A percentile compares a stretch with the other conserved stretches of the same genome.
These are phyloP conservation scores for Aspergillus spinulosporus DNA, from an alignment of 2,329 filamentous ascomycete species.

Conservation along the genomic window DNA sequence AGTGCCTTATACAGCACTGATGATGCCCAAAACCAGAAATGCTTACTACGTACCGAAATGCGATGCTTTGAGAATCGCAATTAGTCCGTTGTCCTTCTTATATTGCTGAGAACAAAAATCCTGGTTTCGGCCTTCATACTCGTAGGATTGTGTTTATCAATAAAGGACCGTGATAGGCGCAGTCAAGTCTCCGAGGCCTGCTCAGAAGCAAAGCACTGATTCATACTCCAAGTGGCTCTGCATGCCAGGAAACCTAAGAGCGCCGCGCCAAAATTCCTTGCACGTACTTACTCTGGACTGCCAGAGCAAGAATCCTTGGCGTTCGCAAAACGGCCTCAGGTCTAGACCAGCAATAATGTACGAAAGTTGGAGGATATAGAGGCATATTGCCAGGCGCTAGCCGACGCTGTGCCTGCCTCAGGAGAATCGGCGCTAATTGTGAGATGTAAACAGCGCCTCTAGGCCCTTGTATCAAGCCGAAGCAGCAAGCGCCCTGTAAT, in stretches of 20 bases:
- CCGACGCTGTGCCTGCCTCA: neutral
- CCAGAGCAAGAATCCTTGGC: neutral
- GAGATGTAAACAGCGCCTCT: neutral
- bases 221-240: slow-evolving; percentile 7
- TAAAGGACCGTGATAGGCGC: slow-evolving; percentile 1
- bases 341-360: neutral
- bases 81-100: neutral
- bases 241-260: neutral
- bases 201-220: slow-evolving; percentile 3
- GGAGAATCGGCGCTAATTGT: neutral
- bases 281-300: neutral
- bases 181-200: slow-evolving; percentile 1
- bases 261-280: neutral
- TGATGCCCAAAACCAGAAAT: neutral
- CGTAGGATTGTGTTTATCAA: neutral
- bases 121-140: neutral
- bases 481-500: neutral
- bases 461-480: neutral
- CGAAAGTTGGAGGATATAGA: neutral
- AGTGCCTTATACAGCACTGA: neutral
- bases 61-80: neutral
- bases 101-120: neutral
- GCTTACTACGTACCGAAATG: slow-evolving; percentile 1
- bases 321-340: neutral
- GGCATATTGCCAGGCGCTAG: neutral